Evolutionary conservation across 208 protist species (phyloP).

Genomic region (Trichomonas tenax): DNA sequence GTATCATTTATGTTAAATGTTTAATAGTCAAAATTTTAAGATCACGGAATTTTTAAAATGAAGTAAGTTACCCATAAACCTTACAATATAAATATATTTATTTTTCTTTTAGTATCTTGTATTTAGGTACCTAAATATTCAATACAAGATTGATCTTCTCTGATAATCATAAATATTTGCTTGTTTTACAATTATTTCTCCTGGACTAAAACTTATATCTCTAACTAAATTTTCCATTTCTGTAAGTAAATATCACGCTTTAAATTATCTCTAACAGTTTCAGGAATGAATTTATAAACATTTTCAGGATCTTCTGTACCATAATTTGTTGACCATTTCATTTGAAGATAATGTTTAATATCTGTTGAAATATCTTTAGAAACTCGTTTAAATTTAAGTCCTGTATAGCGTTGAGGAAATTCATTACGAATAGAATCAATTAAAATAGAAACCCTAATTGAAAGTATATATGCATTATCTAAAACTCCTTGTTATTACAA

Average conservation of each 20-base stretch:
- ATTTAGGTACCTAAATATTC: too few species aligned
- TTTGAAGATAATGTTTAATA: not conserved
- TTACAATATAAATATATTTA: too few species aligned
- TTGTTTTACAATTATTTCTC: not conserved
- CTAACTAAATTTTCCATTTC: not conserved
- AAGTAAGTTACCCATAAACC: too few species aligned
- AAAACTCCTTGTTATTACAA: not conserved
- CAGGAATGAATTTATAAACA: not conserved
- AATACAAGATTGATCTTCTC: too few species aligned
- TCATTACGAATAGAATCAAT: not conserved
- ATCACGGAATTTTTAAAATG: too few species aligned
- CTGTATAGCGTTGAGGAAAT: not conserved
- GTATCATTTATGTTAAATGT: too few species aligned
- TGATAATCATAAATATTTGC: too few species aligned
- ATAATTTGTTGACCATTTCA: not conserved
- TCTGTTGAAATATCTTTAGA: not conserved
- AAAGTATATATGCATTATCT: not conserved
- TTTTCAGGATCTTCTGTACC: not conserved
- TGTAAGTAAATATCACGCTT: not conserved
- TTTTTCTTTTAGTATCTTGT: too few species aligned
- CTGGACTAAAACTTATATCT: not conserved
- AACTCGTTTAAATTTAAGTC: not conserved
- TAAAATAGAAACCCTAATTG: not conserved
- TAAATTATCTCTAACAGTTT: not conserved
- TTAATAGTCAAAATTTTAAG: too few species aligned